These are phyloP conservation scores for Phytophthora boehmeriae DNA, from an alignment of 352 stramenopile species.

Conservation along the genomic window DNA sequence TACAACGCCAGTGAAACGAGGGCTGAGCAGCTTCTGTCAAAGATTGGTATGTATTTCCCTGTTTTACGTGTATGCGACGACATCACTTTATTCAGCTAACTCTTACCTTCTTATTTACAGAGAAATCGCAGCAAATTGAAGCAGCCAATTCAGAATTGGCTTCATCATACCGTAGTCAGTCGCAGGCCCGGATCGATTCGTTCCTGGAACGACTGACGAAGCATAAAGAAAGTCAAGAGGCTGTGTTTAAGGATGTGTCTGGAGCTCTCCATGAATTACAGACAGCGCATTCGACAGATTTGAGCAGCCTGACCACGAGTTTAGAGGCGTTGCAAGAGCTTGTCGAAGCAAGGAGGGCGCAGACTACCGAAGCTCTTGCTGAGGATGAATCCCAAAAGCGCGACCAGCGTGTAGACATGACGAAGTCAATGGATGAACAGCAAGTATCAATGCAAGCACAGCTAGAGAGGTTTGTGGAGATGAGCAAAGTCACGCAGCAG, in stretches of 20 bases:
- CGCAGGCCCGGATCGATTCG: constrained; percentile 43
- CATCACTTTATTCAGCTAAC: not conserved
- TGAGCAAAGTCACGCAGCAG: constrained; percentile 38
- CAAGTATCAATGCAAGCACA: constrained; percentile 37
- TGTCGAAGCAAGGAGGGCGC: constrained; percentile 31
- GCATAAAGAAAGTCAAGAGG: constrained; percentile 58
- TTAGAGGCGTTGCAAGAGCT: constrained; percentile 40
- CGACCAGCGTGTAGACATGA: constrained; percentile 35
- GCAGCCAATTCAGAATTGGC: constrained; percentile 56
- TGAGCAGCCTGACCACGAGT: constrained; percentile 42
- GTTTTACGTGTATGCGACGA: not conserved
- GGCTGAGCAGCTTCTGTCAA: constrained; percentile 46
- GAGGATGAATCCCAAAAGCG: constrained; percentile 20
- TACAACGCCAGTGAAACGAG: constrained; percentile 67
- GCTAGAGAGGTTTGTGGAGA: constrained; percentile 38
- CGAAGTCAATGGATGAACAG: constrained; percentile 25
- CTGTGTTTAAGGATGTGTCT: constrained; percentile 48
- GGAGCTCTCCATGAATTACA: constrained; percentile 55
- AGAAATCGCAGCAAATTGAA: constrained; percentile 53
- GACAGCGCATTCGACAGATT: constrained; percentile 44
- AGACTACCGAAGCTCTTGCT: constrained; percentile 20
- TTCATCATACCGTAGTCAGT: constrained; percentile 46
- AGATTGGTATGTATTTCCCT: constrained; percentile 46
- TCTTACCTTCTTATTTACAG: constrained; percentile 23
- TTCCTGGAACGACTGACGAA: constrained; percentile 55